These are phyloP conservation scores for Mollisiaceae sp. DNA, from an alignment of 2,329 filamentous ascomycete species.

Conservation along the genomic window DNA sequence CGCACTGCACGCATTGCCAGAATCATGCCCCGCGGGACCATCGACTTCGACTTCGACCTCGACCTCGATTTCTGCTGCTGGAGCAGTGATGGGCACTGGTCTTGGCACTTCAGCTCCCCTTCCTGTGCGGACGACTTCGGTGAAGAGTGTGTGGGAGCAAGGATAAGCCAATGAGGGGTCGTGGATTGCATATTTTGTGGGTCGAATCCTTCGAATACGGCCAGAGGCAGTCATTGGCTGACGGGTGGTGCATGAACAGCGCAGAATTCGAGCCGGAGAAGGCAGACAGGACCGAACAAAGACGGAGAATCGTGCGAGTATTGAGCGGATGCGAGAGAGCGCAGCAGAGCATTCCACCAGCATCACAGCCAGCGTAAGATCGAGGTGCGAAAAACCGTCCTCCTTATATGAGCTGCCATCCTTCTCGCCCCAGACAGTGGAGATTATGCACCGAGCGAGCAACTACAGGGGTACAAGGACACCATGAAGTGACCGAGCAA, in stretches of 20 bases:
- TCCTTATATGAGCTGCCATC: constrained; percentile 27
- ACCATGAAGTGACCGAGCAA: constrained; percentile 20
- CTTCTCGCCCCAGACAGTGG: constrained; percentile 24
- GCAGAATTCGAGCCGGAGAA: not conserved
- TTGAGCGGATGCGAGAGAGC: constrained; percentile 1
- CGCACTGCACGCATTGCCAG: constrained; percentile 1
- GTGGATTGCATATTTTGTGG: constrained; percentile 23
- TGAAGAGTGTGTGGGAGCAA: constrained; percentile 17
- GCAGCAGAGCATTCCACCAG: constrained; percentile 3
- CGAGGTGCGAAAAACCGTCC: constrained; percentile 11
- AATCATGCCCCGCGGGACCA: not conserved
- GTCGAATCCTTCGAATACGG: constrained; percentile 17
- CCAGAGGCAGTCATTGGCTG: constrained; percentile 16
- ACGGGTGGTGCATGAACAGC: constrained; percentile 22
- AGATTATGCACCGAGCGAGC: constrained; percentile 30
- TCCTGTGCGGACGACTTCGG: constrained; percentile 25
- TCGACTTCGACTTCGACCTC: constrained; percentile 5
- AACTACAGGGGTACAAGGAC: constrained; percentile 25
- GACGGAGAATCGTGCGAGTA: constrained; percentile 10
- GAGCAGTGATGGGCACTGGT: not conserved
- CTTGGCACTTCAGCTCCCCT: constrained; percentile 22
- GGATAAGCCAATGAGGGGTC: constrained; percentile 29
- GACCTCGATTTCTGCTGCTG: not conserved
- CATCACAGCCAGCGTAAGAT: not conserved
- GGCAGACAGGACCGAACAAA: constrained; percentile 9